Evolutionary conservation across 306 rosid genomes (phyloP), one percentile per base, ranked within the genome.

Genomic region (barrel medic (Medicago truncatula)): DNA sequence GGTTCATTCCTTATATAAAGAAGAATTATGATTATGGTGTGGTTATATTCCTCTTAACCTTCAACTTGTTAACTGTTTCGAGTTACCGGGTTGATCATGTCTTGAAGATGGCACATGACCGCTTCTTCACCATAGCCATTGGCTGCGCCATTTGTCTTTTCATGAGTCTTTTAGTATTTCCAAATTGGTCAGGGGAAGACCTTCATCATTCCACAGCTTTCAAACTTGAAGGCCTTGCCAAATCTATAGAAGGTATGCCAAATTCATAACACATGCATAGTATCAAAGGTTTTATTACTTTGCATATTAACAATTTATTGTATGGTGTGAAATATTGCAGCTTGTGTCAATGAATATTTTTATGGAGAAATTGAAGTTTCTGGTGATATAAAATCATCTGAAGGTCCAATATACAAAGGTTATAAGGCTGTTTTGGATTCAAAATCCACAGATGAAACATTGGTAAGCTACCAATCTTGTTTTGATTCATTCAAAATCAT

Each of bases 401-500:
- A 83, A 78, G 91, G 88, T 79, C 84, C 81, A 5, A 85, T 91
- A 59, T 89, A 87, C 72, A 74, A 85, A 57, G 92, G 98, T 58
- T 91, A 87, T 34, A 91, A 89, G 88, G 91, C 91, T 58, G 97
- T 93, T 83, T 85, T 93, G 80, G 98, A 93, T 82, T 89, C 97
- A 4, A 91, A 93, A 81, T 87, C 96, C 68, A 77, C 14, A 1
- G 97, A 91, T 71, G 97, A 93, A 82, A 88, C 90, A 21, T 67
- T 88, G 92, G 98, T 93, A 82, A 47, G 69, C 25, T 23, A 75
- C 61, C 25, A 20, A 60, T 62, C 16, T 70, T 9, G 62, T 61
- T 53, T 67, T 54, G 70, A 15, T 62, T 81, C 57, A 67, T 34
- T 78, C 53, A 41, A 43, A 16, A 50, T 20, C 58, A 71, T 31